phyloP scores from a whole-genome alignment of 2,329 filamentous ascomycete species.

The Fusarium sp. region DNA sequence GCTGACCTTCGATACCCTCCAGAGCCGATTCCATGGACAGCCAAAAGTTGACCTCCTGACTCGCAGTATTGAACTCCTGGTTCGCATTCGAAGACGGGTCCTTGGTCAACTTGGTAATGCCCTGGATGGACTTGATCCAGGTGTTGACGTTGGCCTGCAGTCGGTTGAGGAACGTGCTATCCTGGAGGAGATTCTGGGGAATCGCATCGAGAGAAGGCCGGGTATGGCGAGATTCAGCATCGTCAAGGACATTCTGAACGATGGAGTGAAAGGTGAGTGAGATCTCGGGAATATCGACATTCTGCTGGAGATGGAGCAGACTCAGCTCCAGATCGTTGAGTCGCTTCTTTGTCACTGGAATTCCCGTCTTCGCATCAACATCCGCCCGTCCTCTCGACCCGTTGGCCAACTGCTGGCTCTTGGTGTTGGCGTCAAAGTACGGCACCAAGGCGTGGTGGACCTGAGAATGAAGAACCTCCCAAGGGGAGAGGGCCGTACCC shows the following conservation, averaged over 20 bases:
- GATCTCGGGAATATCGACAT: constrained; percentile 96
- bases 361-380: constrained; percentile 91
- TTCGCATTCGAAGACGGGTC: constrained; percentile 76
- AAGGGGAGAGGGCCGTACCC: constrained; percentile 81
- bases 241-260: constrained; percentile 86
- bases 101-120: constrained; percentile 92
- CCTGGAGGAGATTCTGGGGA: constrained; percentile 79
- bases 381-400: constrained; percentile 81
- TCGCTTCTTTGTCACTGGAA: constrained; percentile 97
- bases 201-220: constrained; percentile 85
- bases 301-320: constrained; percentile 92
- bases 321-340: constrained; percentile 94
- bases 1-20: constrained; percentile 89
- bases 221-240: constrained; percentile 74
- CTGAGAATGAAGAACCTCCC: constrained; percentile 91
- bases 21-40: constrained; percentile 94
- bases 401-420: constrained; percentile 76
- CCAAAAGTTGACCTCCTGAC: constrained; percentile 99
- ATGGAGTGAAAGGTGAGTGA: constrained; percentile 88
- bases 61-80: constrained; percentile 75
- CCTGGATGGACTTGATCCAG: constrained; percentile 99
- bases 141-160: constrained; percentile 93
- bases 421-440: constrained; percentile 97
- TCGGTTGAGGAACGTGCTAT: constrained; percentile 93
- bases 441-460: constrained; percentile 92